Conservation (phyloP, 345 rosid genomes). For the Aquilaria sinensis region DNA sequence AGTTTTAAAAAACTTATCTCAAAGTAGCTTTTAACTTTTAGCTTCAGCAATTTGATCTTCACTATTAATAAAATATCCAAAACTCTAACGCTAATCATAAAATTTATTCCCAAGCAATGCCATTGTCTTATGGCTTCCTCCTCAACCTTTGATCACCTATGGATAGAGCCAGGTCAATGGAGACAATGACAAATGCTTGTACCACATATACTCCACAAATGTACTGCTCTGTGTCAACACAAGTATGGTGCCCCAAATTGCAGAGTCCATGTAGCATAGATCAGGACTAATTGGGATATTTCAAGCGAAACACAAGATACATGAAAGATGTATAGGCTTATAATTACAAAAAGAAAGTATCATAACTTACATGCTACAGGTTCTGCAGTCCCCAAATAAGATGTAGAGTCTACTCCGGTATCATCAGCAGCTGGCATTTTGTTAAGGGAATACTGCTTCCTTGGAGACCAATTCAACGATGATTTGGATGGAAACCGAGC, state of each 20-base stretch:
- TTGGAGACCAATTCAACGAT: conserved; percentile 33
- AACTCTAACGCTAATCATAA: too few species aligned
- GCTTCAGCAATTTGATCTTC: too few species aligned
- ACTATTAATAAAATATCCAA: too few species aligned
- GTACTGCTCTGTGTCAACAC: too few species aligned
- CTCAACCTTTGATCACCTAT: too few species aligned
- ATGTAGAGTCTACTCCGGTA: conserved; percentile 29
- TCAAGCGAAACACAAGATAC: conserved; percentile 12
- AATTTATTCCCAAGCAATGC: too few species aligned
- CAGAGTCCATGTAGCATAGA: not conserved
- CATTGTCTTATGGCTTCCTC: too few species aligned
- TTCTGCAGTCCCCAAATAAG: conserved; percentile 32
- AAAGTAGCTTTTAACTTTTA: too few species aligned
- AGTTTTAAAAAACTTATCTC: too few species aligned
- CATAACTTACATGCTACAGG: conserved; percentile 56
- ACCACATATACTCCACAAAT: conserved; percentile 26
- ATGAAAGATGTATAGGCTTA: conserved; percentile 2
- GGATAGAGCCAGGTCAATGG: too few species aligned
- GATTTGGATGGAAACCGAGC: conserved; percentile 31
- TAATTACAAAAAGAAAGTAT: conserved; percentile 13
- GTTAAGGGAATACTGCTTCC: conserved; percentile 36
- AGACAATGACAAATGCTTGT: conserved; percentile 24
- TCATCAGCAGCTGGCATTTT: conserved; percentile 36
- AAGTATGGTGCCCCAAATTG: too few species aligned
- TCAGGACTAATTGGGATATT: conserved; percentile 17